A percentile compares a stretch with the other conserved stretches of the same genome.
Conservation (phyloP, 768 basidiomycete genomes). For the Hortiboletus campestris region DNA sequence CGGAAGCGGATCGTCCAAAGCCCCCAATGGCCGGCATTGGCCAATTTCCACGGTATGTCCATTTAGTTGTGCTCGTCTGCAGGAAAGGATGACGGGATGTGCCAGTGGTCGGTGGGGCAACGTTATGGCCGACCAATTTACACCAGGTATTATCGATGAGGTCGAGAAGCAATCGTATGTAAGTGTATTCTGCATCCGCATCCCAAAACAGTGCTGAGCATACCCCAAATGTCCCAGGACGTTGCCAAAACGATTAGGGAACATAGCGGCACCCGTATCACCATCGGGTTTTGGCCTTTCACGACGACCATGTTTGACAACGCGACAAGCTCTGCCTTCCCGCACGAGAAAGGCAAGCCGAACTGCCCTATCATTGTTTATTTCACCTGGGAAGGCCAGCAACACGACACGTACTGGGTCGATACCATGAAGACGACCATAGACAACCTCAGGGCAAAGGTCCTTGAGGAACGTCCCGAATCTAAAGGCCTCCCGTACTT, state of each 20-base stretch:
- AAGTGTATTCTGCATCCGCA: background rate
- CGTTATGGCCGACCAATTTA: constrained; percentile 17
- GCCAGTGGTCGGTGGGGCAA: constrained; percentile 20
- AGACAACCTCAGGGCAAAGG: background rate
- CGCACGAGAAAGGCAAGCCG: constrained; percentile 6
- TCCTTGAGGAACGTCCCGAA: background rate
- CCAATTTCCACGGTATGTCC: constrained; percentile 4
- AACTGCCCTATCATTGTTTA: constrained; percentile 14
- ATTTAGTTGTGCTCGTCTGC: background rate
- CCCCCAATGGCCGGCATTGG: constrained; percentile 1
- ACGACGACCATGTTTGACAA: constrained; percentile 16
- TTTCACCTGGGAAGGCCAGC: constrained; percentile 11
- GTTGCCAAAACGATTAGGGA: background rate
- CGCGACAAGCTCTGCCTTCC: constrained; percentile 11
- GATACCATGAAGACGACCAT: constrained; percentile 2
- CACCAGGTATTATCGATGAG: constrained; percentile 5
- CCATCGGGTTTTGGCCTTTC: constrained; percentile 16
- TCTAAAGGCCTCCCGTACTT: constrained; percentile 7
- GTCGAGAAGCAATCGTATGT: background rate
- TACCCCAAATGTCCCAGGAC: constrained; percentile 1
- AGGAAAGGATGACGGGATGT: background rate
- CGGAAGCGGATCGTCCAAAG: background rate
- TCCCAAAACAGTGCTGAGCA: background rate
- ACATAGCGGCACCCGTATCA: constrained; percentile 6
- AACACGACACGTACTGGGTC: constrained; percentile 12